A percentile compares a stretch with the other conserved stretches of the same genome.
Evolutionary conservation across 202 grass and related monocot genomes (phyloP).

Genomic region (Eragrostis tef): DNA sequence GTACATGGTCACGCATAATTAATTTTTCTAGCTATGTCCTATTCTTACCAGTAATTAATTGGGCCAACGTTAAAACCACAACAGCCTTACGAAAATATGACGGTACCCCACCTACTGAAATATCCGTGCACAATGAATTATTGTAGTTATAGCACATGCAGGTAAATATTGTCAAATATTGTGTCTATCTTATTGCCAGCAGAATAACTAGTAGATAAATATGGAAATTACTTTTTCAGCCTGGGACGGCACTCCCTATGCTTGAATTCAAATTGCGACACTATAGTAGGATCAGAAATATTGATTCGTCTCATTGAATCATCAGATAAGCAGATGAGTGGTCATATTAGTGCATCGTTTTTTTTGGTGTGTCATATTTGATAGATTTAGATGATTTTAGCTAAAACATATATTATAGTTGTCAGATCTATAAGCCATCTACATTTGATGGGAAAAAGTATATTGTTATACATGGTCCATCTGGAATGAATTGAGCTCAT

Average conservation of each 20-base stretch:
- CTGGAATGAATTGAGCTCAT: not conserved
- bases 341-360: too few relatives aligned
- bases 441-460: not conserved
- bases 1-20: not conserved
- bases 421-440: not conserved
- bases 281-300: too few relatives aligned
- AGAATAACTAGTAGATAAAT: not conserved
- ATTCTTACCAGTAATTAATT: not conserved
- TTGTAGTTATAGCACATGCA: too few relatives aligned
- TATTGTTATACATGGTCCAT: not conserved
- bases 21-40: not conserved
- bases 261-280: too few relatives aligned
- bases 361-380: too few relatives aligned
- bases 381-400: too few relatives aligned
- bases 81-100: not conserved
- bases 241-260: too few relatives aligned
- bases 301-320: too few relatives aligned
- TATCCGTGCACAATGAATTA: not conserved
- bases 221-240: not conserved
- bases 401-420: too few relatives aligned
- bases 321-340: too few relatives aligned
- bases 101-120: not conserved
- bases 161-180: not conserved
- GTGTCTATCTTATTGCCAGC: too few relatives aligned
- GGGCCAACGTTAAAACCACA: not conserved